phyloP scores from a whole-genome alignment of 1,284 basidiomycete species.

The Irpex sp. region DNA sequence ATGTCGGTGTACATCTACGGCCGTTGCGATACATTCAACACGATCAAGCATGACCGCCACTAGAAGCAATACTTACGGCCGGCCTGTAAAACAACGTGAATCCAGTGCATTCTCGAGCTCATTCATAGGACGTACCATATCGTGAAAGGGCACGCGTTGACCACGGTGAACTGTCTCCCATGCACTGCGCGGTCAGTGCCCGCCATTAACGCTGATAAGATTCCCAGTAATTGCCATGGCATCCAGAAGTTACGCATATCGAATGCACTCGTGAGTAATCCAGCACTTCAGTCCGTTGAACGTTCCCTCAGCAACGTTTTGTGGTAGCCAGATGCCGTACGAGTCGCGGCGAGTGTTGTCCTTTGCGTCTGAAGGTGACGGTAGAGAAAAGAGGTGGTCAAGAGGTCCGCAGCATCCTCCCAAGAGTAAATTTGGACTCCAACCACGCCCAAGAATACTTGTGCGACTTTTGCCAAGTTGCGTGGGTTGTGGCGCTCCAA shows the following conservation, averaged over 20 bases:
- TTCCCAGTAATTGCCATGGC: not conserved
- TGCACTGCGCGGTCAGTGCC: not conserved
- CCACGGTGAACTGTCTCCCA: slow-evolving; percentile 25
- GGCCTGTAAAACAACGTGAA: slow-evolving; percentile 19
- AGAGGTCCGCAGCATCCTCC: not conserved
- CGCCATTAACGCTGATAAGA: not conserved
- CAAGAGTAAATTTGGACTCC: not conserved
- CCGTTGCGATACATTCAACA: not conserved
- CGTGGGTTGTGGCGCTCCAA: not conserved
- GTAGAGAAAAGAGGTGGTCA: not conserved
- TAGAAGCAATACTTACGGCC: slow-evolving; percentile 20
- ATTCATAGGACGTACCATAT: slow-evolving; percentile 26
- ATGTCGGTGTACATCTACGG: slow-evolving; percentile 25
- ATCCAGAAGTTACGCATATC: not conserved
- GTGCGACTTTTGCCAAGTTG: not conserved
- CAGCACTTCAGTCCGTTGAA: not conserved
- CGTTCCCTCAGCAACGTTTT: too few relatives aligned
- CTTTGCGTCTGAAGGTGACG: not conserved
- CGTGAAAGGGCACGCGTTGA: slow-evolving; percentile 31
- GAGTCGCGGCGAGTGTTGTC: not conserved
- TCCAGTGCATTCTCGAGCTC: not conserved
- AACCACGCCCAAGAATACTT: not conserved
- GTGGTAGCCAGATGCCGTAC: not conserved
- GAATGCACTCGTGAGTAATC: not conserved
- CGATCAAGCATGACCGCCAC: not conserved